Evolutionary conservation across 345 rosid genomes (phyloP).

Genomic region (Aquilaria malaccensis): DNA sequence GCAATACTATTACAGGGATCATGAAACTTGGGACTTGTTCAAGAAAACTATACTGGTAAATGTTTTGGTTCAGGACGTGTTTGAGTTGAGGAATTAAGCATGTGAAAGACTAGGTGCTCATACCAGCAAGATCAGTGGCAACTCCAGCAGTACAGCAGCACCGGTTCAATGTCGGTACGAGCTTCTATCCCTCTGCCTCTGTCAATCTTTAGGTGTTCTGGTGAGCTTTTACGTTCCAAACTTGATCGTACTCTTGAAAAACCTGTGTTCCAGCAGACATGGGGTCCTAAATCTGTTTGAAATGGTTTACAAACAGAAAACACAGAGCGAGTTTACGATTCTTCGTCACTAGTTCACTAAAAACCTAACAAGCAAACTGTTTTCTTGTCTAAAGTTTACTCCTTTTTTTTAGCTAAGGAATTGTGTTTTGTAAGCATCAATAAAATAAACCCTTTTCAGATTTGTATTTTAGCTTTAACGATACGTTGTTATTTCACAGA

Average conservation of each 20-base stretch:
- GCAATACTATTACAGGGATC: too few species aligned
- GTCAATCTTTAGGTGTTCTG: not conserved
- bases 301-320: too few species aligned
- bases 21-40: too few species aligned
- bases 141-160: slow-evolving; percentile 21
- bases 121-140: slow-evolving; percentile 13
- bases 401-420: not conserved
- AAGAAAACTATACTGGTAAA: too few species aligned
- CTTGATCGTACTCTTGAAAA: slow-evolving; percentile 3
- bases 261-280: not conserved
- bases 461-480: too few species aligned
- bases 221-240: slow-evolving; percentile 4
- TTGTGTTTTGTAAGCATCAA: too few species aligned
- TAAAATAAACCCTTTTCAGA: too few species aligned
- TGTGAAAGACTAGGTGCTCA: not conserved
- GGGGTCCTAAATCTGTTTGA: not conserved
- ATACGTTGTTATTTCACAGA: too few species aligned
- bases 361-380: not conserved
- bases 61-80: too few species aligned
- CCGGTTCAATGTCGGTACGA: slow-evolving; percentile 49
- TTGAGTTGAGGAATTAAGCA: too few species aligned
- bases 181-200: slow-evolving; percentile 9
- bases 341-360: not conserved
- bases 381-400: not conserved
- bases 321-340: too few species aligned